phyloP scores from a whole-genome alignment of 192 early-diverging fungal species.

The Spizellomyces sp. region DNA sequence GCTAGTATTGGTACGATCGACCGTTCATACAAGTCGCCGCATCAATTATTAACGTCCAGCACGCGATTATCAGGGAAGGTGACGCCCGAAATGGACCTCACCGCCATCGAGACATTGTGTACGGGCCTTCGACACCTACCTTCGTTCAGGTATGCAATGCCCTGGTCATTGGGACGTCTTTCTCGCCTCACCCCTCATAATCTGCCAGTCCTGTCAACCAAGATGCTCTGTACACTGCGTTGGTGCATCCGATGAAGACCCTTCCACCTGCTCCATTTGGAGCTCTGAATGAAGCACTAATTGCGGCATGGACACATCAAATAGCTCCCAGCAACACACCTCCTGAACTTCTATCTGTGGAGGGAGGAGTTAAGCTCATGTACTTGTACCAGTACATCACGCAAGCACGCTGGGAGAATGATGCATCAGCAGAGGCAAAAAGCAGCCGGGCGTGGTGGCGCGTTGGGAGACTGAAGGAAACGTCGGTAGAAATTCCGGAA shows the following conservation, averaged over 20 bases:
- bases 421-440: neutral
- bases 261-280: neutral
- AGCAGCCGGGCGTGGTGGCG: neutral
- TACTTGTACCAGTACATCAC: neutral
- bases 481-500: neutral
- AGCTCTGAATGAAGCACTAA: constrained; percentile 1
- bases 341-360: neutral
- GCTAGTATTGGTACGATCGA: too few relatives aligned
- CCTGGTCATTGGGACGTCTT: neutral
- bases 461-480: neutral
- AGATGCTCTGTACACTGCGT: neutral
- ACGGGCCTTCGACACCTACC: neutral
- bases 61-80: constrained; percentile 5
- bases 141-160: neutral
- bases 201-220: neutral
- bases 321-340: neutral
- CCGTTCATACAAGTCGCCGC: neutral
- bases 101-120: constrained; percentile 8
- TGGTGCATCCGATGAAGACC: neutral
- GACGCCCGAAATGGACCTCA: constrained; percentile 2
- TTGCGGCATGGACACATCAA: neutral
- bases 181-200: neutral
- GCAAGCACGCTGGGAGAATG: neutral
- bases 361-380: too few relatives aligned
- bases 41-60: constrained; percentile 2